phyloP scores from a whole-genome alignment of 192 early-diverging fungal species.

The Rhizophagus clarus region DNA sequence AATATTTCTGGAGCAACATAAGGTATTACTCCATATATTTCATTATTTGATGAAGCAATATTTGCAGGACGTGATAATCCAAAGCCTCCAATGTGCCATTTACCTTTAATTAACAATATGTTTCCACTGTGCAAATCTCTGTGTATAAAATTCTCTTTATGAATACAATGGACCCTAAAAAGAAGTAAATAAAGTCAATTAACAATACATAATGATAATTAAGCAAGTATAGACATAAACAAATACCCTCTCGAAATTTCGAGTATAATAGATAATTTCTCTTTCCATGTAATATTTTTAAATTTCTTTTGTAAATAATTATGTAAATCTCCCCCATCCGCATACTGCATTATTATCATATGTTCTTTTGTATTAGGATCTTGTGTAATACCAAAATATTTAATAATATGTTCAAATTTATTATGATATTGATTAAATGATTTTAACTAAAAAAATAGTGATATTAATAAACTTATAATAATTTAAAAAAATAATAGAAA shows the following conservation, averaged over 20 bases:
- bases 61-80: not conserved
- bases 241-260: not conserved
- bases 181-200: too few relatives aligned
- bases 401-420: not conserved
- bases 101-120: not conserved
- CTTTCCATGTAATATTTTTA: conserved; percentile 4
- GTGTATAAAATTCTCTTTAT: conserved; percentile 5
- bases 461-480: too few relatives aligned
- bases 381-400: not conserved
- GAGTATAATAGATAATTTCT: not conserved
- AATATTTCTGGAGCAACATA: too few relatives aligned
- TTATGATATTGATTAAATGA: not conserved
- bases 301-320: not conserved
- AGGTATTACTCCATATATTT: too few relatives aligned
- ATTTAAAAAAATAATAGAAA: not conserved
- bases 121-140: conserved; percentile 13
- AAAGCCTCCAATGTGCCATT: not conserved
- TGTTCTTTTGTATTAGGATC: not conserved
- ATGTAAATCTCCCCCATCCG: conserved; percentile 9
- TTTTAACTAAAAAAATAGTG: too few relatives aligned
- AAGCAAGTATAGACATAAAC: too few relatives aligned
- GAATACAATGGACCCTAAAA: not conserved
- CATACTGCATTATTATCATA: conserved; percentile 17
- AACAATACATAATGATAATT: too few relatives aligned
- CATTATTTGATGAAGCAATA: too few relatives aligned